Conservation (phyloP, 2,329 filamentous ascomycete genomes). For the Exophiala lecanii-corni region DNA sequence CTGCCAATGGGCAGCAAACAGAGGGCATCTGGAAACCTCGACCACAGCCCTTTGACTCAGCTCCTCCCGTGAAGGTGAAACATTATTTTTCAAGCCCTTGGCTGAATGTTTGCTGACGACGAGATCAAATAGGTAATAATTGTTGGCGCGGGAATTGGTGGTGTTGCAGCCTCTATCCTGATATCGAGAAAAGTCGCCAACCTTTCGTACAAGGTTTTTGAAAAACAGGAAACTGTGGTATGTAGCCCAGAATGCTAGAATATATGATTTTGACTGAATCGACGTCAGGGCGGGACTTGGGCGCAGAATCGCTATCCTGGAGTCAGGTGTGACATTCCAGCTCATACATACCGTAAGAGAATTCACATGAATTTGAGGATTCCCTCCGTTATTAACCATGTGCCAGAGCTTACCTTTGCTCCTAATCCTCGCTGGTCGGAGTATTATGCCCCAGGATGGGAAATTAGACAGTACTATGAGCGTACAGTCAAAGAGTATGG, state of each 20-base stretch:
- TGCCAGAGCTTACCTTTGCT: slow-evolving; percentile 44
- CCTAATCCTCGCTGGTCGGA: slow-evolving; percentile 31
- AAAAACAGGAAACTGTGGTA: slow-evolving; percentile 15
- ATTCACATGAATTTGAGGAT: not conserved
- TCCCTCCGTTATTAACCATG: not conserved
- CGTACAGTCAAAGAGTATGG: slow-evolving; percentile 15
- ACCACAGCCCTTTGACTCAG: slow-evolving; percentile 13
- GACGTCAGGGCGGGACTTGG: slow-evolving; percentile 20
- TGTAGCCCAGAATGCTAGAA: too few species aligned
- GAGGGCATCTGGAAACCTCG: slow-evolving; percentile 18
- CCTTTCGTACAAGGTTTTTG: slow-evolving; percentile 16
- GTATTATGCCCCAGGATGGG: slow-evolving; percentile 16
- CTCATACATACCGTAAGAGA: slow-evolving; percentile 39
- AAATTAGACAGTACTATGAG: slow-evolving; percentile 21
- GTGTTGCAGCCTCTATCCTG: slow-evolving; percentile 15
- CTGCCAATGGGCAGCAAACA: too few species aligned
- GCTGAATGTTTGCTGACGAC: not conserved
- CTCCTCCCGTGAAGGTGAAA: slow-evolving; percentile 16
- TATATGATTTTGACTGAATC: too few species aligned
- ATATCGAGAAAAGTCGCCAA: slow-evolving; percentile 15
- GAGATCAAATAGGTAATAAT: slow-evolving; percentile 8
- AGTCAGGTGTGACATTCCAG: slow-evolving; percentile 37
- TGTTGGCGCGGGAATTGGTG: slow-evolving; percentile 12
- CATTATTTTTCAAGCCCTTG: not conserved
- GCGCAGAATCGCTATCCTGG: slow-evolving; percentile 20